Evolutionary conservation across 805 yeast genomes (phyloP).

Genomic region (Saccharomycopsis schoenii): DNA sequence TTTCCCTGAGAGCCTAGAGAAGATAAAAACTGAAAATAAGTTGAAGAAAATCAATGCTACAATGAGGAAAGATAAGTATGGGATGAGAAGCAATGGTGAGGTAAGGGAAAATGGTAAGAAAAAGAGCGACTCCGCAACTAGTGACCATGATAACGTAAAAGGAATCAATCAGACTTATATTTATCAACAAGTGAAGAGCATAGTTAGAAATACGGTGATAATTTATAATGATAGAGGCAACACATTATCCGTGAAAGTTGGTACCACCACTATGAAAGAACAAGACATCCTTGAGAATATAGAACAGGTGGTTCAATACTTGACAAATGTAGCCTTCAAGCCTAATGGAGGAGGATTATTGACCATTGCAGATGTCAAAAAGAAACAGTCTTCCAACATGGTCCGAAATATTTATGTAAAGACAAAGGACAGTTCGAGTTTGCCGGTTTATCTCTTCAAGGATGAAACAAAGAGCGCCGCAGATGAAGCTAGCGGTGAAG

Average conservation of each 20-base stretch:
- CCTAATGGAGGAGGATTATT: constrained; percentile 45
- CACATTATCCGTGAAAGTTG: constrained; percentile 50
- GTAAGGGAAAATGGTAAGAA: background rate
- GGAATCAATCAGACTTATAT: constrained; percentile 40
- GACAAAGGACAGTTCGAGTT: constrained; percentile 12
- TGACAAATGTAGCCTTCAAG: constrained; percentile 33
- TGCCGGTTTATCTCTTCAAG: constrained; percentile 5
- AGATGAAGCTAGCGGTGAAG: background rate
- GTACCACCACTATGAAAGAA: constrained; percentile 38
- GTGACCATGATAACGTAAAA: background rate
- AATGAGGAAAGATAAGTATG: background rate
- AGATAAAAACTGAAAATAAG: constrained; percentile 23
- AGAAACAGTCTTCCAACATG: background rate
- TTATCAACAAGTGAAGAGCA: constrained; percentile 51
- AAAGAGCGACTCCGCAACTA: background rate
- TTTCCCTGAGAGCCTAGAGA: constrained; percentile 19
- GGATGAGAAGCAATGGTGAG: background rate
- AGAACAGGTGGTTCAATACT: constrained; percentile 38
- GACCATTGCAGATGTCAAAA: background rate
- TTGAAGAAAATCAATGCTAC: background rate
- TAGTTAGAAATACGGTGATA: constrained; percentile 52
- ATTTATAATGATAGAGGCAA: constrained; percentile 51
- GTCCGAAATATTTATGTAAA: constrained; percentile 9
- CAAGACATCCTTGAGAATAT: constrained; percentile 41
- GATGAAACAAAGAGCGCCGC: background rate